Evolutionary conservation across 129 eudicot species (phyloP).

Genomic region (Artemisia tridentata): DNA sequence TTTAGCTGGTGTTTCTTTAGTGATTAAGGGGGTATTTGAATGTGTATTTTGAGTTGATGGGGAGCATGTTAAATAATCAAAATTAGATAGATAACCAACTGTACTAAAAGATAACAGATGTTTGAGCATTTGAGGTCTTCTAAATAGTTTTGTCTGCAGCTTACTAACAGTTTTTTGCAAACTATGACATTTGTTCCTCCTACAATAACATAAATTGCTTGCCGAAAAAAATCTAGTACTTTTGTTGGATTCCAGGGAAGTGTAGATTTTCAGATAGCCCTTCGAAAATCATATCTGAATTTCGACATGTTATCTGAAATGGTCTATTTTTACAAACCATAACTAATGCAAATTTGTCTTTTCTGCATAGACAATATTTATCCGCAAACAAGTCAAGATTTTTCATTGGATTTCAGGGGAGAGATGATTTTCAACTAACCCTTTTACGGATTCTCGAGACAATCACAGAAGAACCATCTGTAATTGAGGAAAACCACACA

Average conservation of each 20-base stretch:
- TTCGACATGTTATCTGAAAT: too few relatives aligned
- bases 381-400: conserved; percentile 1
- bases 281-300: too few relatives aligned
- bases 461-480: conserved; percentile 64
- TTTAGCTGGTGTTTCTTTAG: not conserved
- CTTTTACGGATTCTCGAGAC: conserved; percentile 76
- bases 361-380: not conserved
- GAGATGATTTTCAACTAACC: conserved; percentile 85
- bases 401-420: conserved; percentile 58
- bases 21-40: not conserved
- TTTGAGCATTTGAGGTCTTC: too few relatives aligned
- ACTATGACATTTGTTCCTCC: conserved; percentile 4
- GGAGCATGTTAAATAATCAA: not conserved
- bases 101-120: not conserved
- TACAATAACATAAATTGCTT: not conserved
- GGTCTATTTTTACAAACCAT: too few relatives aligned
- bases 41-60: not conserved
- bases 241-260: too few relatives aligned
- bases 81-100: not conserved
- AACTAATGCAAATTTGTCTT: too few relatives aligned
- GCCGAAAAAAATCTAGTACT: too few relatives aligned
- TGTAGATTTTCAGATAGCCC: too few relatives aligned
- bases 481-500: conserved; percentile 45
- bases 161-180: not conserved
- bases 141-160: too few relatives aligned